A percentile compares a stretch with the other conserved stretches of the same genome.
phyloP scores from a whole-genome alignment of 352 stramenopile genomes.

The Halophytophthora batemanensis region DNA sequence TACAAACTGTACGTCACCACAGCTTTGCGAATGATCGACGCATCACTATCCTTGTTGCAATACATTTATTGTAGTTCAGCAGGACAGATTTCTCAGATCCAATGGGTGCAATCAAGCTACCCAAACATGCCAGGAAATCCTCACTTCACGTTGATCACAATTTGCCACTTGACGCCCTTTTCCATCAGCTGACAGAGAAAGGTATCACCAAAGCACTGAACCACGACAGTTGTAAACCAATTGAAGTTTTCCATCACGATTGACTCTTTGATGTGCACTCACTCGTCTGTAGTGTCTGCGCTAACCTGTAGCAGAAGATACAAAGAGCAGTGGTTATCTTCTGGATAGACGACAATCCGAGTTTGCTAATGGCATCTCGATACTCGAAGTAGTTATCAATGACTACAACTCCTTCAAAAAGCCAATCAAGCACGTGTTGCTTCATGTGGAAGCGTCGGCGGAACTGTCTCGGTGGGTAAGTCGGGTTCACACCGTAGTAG shows the following conservation, averaged over 20 bases:
- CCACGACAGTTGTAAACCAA: slow-evolving; percentile 3
- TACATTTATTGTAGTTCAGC: slow-evolving; percentile 11
- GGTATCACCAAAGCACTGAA: slow-evolving; percentile 10
- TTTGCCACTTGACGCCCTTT: slow-evolving; percentile 8
- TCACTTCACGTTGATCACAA: background rate
- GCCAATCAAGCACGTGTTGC: background rate
- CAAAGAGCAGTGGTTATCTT: slow-evolving; percentile 18
- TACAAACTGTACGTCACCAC: slow-evolving; percentile 17
- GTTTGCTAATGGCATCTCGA: slow-evolving; percentile 5
- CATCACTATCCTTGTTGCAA: background rate
- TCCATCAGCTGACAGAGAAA: slow-evolving; percentile 11
- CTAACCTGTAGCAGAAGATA: slow-evolving; percentile 10
- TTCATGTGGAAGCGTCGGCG: slow-evolving; percentile 6
- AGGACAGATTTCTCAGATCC: slow-evolving; percentile 28
- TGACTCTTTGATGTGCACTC: slow-evolving; percentile 4
- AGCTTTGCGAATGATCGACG: slow-evolving; percentile 12
- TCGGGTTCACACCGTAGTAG: slow-evolving; percentile 2
- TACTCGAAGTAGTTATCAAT: slow-evolving; percentile 8
- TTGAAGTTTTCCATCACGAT: slow-evolving; percentile 11
- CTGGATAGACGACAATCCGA: slow-evolving; percentile 10
- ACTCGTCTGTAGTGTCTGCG: slow-evolving; percentile 16
- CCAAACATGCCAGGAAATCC: slow-evolving; percentile 27
- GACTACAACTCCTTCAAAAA: background rate
- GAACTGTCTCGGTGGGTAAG: slow-evolving; percentile 1
- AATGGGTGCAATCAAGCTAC: slow-evolving; percentile 25